Evolutionary conservation across 495 filamentous ascomycete species (phyloP), one percentile per base, ranked within the genome.

Genomic region (Neurospora sp.): DNA sequence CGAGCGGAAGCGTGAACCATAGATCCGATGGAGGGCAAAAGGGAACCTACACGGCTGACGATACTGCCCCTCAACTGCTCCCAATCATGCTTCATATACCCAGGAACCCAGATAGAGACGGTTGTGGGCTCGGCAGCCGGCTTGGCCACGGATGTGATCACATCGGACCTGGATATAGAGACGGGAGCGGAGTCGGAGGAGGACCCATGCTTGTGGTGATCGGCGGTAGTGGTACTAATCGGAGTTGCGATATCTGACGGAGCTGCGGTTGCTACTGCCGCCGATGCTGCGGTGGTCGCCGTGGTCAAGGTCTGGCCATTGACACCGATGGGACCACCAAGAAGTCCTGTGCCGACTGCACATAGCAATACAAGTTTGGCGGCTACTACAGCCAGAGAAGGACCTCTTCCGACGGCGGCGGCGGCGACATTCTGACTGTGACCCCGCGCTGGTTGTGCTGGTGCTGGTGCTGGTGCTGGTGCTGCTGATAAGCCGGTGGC

Each of bases 81-180:
- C 83, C 82, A 85, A 37, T 80, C 73, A 3, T 48, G 42, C 19
- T 73, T 70, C 15, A 28, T 21, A 36, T 82, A 82, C 5, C 71
- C 76, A 4, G 83, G 83, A 37, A 85, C 72, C 69, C 73, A 85
- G 17, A 83, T 74, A 40, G 82, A 77, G 21, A 81, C 82, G 19
- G 79, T 79, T 5, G 78, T 80, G 54, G 72, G 66, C 8, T 69
- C 70, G 31, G 71, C 75, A 72, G 36, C 59, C 69, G 54, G 39
- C 54, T 66, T 66, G 28, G 15, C 54, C 15, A 66, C 11, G 28
- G 54, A 66, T 34, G 54, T 66, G 15, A 66, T 66, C 5, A 34
- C 15, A 34, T 36, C 54, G 28, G 54, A 66, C 15, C 54, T 28
- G 28, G 54, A 66, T 34, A 66, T 36, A 31, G 54, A 66, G 28